These are phyloP conservation scores for Alternaria dauci DNA, from an alignment of 2,329 filamentous ascomycete species.

Conservation along the genomic window DNA sequence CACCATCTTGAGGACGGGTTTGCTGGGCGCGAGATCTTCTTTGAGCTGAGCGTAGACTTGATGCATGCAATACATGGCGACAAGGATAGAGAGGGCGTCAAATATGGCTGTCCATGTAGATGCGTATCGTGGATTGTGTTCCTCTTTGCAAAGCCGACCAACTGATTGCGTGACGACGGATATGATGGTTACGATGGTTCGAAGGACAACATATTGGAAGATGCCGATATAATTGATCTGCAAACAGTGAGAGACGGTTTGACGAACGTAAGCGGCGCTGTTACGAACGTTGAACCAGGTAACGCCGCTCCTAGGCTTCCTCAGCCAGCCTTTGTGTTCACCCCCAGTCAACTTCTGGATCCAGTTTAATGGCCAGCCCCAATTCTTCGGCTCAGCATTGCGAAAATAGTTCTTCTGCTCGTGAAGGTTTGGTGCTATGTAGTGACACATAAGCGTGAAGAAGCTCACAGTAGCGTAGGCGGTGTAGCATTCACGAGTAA, in stretches of 20 bases:
- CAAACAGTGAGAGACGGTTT: conserved; percentile 26
- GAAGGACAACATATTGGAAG: conserved; percentile 86
- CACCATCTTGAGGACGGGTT: conserved; percentile 79
- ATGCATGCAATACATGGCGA: conserved; percentile 89
- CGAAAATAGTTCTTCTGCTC: conserved; percentile 85
- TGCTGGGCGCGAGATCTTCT: conserved; percentile 71
- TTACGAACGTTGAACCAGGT: conserved; percentile 82
- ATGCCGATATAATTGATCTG: conserved; percentile 79
- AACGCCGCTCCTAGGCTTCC: conserved; percentile 79
- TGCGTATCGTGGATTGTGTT: conserved; percentile 78
- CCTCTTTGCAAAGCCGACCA: conserved; percentile 78
- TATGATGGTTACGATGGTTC: conserved; percentile 79
- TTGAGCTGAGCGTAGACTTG: conserved; percentile 86
- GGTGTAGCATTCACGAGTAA: conserved; percentile 86
- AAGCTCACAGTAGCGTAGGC: conserved; percentile 88
- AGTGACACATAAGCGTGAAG: conserved; percentile 83
- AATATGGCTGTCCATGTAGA: conserved; percentile 83
- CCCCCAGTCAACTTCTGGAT: conserved; percentile 75
- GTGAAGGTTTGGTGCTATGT: conserved; percentile 79
- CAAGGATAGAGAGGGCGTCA: conserved; percentile 74
- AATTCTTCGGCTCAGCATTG: conserved; percentile 70
- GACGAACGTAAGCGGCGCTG: background rate
- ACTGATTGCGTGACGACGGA: conserved; percentile 76
- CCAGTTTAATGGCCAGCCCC: conserved; percentile 78
- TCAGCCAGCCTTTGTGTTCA: conserved; percentile 69